A percentile compares a stretch with the other conserved stretches of the same genome.
Conservation (phyloP, 768 basidiomycete genomes). For the Rhodotorula diobovata region DNA sequence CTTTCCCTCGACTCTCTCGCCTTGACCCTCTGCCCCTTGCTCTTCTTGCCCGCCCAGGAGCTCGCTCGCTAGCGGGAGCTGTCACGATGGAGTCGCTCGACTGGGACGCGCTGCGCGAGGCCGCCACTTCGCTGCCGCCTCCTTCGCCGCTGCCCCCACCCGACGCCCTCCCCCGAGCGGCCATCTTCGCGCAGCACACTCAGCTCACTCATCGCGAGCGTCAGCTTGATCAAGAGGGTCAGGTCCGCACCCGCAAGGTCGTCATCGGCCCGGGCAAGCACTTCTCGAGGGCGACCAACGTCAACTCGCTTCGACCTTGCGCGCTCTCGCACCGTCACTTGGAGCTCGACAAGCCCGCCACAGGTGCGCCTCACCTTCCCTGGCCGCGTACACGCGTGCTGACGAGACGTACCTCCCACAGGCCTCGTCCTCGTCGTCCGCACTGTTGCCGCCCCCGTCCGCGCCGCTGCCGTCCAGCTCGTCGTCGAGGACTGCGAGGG, state of each 20-base stretch:
- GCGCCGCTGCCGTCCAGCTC: conserved; percentile 14
- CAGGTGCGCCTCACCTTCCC: background rate
- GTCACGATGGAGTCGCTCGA: background rate
- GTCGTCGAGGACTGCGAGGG: conserved; percentile 20
- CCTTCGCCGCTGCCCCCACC: background rate
- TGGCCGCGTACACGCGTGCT: background rate
- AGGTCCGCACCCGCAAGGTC: conserved; percentile 2
- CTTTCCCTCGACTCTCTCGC: background rate
- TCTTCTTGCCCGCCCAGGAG: background rate
- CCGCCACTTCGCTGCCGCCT: background rate
- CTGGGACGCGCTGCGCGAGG: conserved; percentile 1
- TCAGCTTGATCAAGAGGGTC: background rate
- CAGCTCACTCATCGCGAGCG: background rate
- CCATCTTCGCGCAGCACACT: background rate
- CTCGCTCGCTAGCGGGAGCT: background rate
- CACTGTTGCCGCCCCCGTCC: background rate
- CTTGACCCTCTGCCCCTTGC: background rate
- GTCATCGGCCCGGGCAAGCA: conserved; percentile 6
- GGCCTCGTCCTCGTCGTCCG: conserved; percentile 11
- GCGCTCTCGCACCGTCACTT: background rate
- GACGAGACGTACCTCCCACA: background rate
- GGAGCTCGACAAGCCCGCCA: background rate
- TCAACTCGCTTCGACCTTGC: background rate
- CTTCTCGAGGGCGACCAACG: background rate
- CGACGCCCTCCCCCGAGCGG: background rate